These are phyloP conservation scores for Solanum etuberosum DNA, from an alignment of 257 asterid genomes.

Conservation along the genomic window DNA sequence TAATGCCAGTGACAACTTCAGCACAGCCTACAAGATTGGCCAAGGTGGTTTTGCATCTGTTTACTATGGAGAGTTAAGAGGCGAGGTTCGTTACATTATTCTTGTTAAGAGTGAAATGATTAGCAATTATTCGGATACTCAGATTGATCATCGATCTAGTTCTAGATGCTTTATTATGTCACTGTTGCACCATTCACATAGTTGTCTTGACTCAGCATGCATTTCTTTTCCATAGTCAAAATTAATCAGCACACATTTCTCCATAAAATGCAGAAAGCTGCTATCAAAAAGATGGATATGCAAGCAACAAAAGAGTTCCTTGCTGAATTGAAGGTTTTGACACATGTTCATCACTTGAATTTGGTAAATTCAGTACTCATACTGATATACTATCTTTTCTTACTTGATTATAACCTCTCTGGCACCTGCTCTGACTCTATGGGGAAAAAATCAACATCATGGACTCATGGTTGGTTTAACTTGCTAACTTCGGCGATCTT, in stretches of 20 bases:
- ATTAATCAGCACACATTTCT: not conserved
- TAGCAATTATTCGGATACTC: not conserved
- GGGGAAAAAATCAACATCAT: not conserved
- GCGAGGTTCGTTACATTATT: slow-evolving; percentile 50
- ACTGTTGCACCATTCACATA: not conserved
- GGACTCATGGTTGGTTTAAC: not conserved
- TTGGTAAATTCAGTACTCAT: slow-evolving; percentile 32
- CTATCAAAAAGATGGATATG: slow-evolving; percentile 83
- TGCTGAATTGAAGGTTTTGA: slow-evolving; percentile 69
- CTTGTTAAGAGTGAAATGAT: not conserved
- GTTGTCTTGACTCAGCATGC: not conserved
- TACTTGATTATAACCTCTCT: not conserved
- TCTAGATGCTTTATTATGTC: not conserved
- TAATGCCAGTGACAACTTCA: slow-evolving; percentile 45
- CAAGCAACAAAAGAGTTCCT: slow-evolving; percentile 82
- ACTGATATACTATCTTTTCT: not conserved
- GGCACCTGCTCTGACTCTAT: not conserved
- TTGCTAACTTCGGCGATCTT: not conserved
- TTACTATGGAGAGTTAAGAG: slow-evolving; percentile 62
- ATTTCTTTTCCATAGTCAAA: not conserved
- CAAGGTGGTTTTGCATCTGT: slow-evolving; percentile 91
- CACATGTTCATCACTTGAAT: slow-evolving; percentile 85
- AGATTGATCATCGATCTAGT: not conserved
- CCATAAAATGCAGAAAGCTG: slow-evolving; percentile 53
- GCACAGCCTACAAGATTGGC: slow-evolving; percentile 50